Conservation (phyloP, 148 eudicot genomes). For the Tetragonia tetragonoides region DNA sequence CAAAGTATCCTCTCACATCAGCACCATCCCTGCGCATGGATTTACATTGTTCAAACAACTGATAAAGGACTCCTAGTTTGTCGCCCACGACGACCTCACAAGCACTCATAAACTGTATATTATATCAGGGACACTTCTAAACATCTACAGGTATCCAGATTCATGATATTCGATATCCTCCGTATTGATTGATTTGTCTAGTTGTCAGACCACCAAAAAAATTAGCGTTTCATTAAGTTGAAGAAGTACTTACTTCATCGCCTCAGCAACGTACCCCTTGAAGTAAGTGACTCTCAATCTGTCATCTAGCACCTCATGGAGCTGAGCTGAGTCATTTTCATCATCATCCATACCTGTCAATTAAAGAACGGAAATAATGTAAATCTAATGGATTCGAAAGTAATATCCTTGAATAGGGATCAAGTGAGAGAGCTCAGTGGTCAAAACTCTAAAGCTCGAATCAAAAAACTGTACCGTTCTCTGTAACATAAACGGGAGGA, state of each 20-base stretch:
- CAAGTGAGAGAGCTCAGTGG: background rate
- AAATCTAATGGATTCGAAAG: background rate
- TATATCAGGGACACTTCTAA: too few species aligned
- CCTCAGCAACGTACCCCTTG: slow-evolving; percentile 68
- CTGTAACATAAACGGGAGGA: slow-evolving; percentile 65
- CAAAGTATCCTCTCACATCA: slow-evolving; percentile 81
- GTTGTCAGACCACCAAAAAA: too few species aligned
- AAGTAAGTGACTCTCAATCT: slow-evolving; percentile 61
- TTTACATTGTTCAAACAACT: too few species aligned
- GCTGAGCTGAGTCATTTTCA: slow-evolving; percentile 38
- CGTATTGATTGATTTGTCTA: too few species aligned
- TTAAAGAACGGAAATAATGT: background rate
- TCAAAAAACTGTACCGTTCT: slow-evolving; percentile 50
- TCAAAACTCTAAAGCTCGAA: background rate
- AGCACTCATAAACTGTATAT: too few species aligned
- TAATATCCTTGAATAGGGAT: background rate
- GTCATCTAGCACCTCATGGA: slow-evolving; percentile 77
- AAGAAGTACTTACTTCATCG: slow-evolving; percentile 47
- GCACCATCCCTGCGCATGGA: slow-evolving; percentile 60
- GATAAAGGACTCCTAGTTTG: too few species aligned
- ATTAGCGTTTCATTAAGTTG: background rate
- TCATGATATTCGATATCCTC: too few species aligned
- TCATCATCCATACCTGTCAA: slow-evolving; percentile 83
- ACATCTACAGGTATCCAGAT: too few species aligned
- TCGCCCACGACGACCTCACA: too few species aligned